Conservation (phyloP, 805 yeast species). For the Starmerella lactis-condensi region DNA sequence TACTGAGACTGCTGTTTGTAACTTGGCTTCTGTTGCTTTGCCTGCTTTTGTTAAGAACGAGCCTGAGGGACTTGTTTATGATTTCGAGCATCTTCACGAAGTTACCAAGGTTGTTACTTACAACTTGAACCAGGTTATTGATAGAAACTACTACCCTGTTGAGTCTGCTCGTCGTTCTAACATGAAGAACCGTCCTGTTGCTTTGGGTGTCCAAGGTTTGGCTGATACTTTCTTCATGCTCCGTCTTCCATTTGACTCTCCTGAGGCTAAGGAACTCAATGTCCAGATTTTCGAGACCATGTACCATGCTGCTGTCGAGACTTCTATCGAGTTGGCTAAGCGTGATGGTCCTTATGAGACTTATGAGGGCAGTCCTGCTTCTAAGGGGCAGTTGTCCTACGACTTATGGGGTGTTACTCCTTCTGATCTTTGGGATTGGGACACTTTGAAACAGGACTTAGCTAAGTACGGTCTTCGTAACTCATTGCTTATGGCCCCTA, state of each 20-base stretch:
- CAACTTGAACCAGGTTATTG: constrained; percentile 69
- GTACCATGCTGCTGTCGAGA: constrained; percentile 81
- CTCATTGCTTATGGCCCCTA: constrained; percentile 60
- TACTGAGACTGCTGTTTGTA: constrained; percentile 92
- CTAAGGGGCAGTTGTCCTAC: constrained; percentile 65
- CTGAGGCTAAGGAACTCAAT: constrained; percentile 57
- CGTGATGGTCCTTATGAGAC: constrained; percentile 51
- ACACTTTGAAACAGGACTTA: constrained; percentile 39
- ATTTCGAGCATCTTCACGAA: constrained; percentile 56
- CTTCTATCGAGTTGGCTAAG: constrained; percentile 64
- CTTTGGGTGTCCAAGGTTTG: constrained; percentile 95
- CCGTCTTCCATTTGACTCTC: constrained; percentile 72
- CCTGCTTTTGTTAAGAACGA: constrained; percentile 42
- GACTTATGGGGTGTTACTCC: constrained; percentile 78
- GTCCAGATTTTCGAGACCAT: constrained; percentile 84
- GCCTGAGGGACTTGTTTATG: constrained; percentile 35
- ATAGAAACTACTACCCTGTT: constrained; percentile 70
- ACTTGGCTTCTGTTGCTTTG: constrained; percentile 75
- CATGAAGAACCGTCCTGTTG: constrained; percentile 74
- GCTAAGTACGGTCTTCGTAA: constrained; percentile 57
- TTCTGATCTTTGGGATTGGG: constrained; percentile 78
- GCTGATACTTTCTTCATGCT: constrained; percentile 74
- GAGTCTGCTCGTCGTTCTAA: constrained; percentile 59
- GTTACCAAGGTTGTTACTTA: constrained; percentile 60
- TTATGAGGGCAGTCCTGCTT: constrained; percentile 76